Base-by-base conservation (phyloP, 2,329 filamentous ascomycete species). In the Penicillium sp. region DNA sequence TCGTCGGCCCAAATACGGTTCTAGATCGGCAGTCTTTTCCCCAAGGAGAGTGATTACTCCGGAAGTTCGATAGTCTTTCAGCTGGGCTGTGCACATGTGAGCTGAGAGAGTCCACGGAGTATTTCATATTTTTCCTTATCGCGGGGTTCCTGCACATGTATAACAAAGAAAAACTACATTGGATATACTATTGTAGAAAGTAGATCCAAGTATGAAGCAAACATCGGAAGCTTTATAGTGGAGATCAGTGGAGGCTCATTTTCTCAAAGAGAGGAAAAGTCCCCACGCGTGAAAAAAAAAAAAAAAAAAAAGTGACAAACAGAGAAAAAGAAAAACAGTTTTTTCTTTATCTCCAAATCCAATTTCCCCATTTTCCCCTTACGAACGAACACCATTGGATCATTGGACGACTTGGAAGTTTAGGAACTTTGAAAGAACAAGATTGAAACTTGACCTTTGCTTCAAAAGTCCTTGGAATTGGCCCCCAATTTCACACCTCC, bases 321-420 rank as follows among this genome's bases (percentile, higher is more conserved):
- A 67, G 64, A 73, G 70, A 56, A 73, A 72, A 72, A 72, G 62
- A 62, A 72, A 73, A 73, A 73, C 69, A 73, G 59, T 25, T 49
- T 37, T 44, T 31, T 50, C 46, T 13, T 49, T 27, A 60, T 14
- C 31, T 16, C 14, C 13, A 33, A 33, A 16, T 61, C 57, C 26
- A 46, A 46, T 21, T 46, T 50, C 10, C 39, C 14, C 13, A 21
- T 62, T 65, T 64, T 59, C 45, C 52, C 47, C 54, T 54, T 59
- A 33, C 53, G 31, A 33, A 33, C 31, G 31, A 33, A 33, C 31
- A 16, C 11, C 13, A 16, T 33, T 7, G 31, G 31, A 16, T 14
- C 13, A 6, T 14, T 33, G 31, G 11, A 14, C 10, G 16, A 33
- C 29, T 31, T 14, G 31, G 31, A 33, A 33, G 4, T 16, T 33